Conservation (phyloP, 768 basidiomycete genomes). For the Mycena maculata region DNA sequence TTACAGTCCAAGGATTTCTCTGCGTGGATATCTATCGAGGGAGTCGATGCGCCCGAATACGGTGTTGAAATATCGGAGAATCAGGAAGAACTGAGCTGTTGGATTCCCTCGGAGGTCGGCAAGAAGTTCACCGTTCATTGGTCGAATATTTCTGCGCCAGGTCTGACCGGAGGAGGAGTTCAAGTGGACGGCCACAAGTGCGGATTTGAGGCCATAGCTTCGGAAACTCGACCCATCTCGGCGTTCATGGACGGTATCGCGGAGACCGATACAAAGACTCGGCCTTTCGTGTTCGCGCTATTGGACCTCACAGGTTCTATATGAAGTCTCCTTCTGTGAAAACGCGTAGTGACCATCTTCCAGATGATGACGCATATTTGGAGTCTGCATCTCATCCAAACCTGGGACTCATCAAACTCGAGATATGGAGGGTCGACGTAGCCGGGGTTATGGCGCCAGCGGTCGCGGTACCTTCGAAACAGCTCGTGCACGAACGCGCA, state of each 20-base stretch:
- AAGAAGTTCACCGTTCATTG: conserved; percentile 27
- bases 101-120: conserved; percentile 23
- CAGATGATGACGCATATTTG: conserved; percentile 30
- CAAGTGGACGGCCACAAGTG: conserved; percentile 29
- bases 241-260: conserved; percentile 29
- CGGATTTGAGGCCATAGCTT: conserved; percentile 20
- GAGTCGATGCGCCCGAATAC: conserved; percentile 8
- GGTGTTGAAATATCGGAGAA: conserved; percentile 13
- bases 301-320: conserved; percentile 23
- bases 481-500: conserved; percentile 27
- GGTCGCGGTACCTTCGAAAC: neutral
- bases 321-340: neutral
- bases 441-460: conserved; percentile 11
- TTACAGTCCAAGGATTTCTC: conserved; percentile 13
- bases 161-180: conserved; percentile 20
- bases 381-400: conserved; percentile 23
- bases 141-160: conserved; percentile 16
- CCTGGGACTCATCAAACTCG: conserved; percentile 24
- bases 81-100: conserved; percentile 16
- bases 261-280: conserved; percentile 16
- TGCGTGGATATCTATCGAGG: conserved; percentile 25
- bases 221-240: conserved; percentile 8
- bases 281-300: conserved; percentile 26
- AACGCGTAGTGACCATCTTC: neutral
- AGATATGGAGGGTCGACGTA: conserved; percentile 25